phyloP scores from a whole-genome alignment of 2,329 filamentous ascomycete species.

The Stromatinia cepivora region DNA sequence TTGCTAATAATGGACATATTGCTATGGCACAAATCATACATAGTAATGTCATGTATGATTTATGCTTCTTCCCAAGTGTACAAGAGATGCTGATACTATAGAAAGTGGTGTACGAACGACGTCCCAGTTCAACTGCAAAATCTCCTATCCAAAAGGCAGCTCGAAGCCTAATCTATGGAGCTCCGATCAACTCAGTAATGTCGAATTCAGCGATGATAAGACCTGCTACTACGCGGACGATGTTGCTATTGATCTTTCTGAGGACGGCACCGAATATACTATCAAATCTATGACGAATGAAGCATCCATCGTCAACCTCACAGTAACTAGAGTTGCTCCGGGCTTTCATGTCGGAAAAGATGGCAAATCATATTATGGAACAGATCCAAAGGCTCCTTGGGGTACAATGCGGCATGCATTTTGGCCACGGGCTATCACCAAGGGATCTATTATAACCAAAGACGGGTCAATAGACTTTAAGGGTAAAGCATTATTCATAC shows the following conservation, averaged over 20 bases:
- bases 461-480: constrained; percentile 79
- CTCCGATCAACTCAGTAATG: constrained; percentile 74
- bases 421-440: constrained; percentile 83
- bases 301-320: constrained; percentile 80
- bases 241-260: constrained; percentile 80
- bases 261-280: constrained; percentile 77
- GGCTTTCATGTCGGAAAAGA: constrained; percentile 84
- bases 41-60: constrained; percentile 86
- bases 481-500: constrained; percentile 75
- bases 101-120: constrained; percentile 83
- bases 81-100: constrained; percentile 32
- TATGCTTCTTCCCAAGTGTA: constrained; percentile 25
- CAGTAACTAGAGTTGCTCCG: constrained; percentile 71
- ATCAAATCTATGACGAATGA: constrained; percentile 90
- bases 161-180: constrained; percentile 79
- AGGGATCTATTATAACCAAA: constrained; percentile 82
- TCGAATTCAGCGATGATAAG: constrained; percentile 82
- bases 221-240: constrained; percentile 83
- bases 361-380: constrained; percentile 82
- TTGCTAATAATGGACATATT: constrained; percentile 72
- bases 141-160: constrained; percentile 71
- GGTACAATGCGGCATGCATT: constrained; percentile 89
- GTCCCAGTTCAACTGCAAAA: constrained; percentile 90
- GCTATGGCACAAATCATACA: constrained; percentile 91
- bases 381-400: constrained; percentile 84